phyloP scores from a whole-genome alignment of 441 rosid species.

The Pelargonium myrrhifolium region DNA sequence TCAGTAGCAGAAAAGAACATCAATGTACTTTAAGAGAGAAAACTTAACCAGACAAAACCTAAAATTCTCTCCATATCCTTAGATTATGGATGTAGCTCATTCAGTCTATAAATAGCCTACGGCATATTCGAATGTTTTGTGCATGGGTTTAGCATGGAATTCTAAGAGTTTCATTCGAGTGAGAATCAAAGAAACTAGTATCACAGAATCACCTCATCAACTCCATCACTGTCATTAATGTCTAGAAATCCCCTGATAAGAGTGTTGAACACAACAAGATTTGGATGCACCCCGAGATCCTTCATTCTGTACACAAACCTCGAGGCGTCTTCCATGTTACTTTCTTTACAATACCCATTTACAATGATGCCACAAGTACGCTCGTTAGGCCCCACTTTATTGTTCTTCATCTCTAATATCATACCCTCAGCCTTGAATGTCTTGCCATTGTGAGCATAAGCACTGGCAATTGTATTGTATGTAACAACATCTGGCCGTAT shows the following conservation, averaged over 20 bases:
- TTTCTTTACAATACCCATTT: conserved; percentile 77
- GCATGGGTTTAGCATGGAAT: no score
- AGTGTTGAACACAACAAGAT: conserved; percentile 72
- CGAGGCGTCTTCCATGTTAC: conserved; percentile 64
- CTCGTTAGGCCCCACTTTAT: conserved; percentile 57
- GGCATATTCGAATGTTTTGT: no score
- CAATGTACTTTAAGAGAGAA: no score
- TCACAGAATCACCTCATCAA: conserved; percentile 56
- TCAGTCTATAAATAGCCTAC: no score
- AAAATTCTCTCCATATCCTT: no score
- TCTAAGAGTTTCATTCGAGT: no score
- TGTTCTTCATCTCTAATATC: conserved; percentile 62
- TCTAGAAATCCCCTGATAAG: conserved; percentile 82
- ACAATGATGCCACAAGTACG: conserved; percentile 78
- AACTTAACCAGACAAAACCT: no score
- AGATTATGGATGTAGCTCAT: no score
- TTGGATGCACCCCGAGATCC: conserved; percentile 83
- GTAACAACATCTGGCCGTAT: conserved; percentile 73
- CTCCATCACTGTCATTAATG: conserved; percentile 53
- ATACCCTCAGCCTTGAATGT: conserved; percentile 60
- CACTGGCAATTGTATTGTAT: conserved; percentile 67
- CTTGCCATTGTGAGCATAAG: conserved; percentile 57
- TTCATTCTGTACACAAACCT: conserved; percentile 72
- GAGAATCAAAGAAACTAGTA: background rate
- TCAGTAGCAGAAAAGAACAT: no score